Evolutionary conservation across 345 rosid species (phyloP).

Genomic region (thale cress (Arabidopsis thaliana)): DNA sequence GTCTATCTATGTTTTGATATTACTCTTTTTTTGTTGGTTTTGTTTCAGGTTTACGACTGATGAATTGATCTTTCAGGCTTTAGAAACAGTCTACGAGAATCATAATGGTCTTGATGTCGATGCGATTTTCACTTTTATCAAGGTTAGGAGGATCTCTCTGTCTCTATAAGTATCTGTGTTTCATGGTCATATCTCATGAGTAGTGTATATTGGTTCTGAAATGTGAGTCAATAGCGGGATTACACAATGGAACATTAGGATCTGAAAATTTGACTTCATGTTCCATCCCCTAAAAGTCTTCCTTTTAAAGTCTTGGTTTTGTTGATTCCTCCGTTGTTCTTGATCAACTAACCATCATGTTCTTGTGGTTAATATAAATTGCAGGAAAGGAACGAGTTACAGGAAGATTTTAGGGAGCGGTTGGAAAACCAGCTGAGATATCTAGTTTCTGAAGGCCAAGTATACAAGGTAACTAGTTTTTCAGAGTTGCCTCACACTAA

Average conservation of each 20-base stretch:
- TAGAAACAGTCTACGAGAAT: conserved; percentile 46
- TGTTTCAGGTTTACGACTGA: conserved; percentile 45
- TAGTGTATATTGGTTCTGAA: background rate
- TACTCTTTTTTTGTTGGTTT: background rate
- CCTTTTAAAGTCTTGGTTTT: background rate
- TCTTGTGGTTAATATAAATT: conserved; percentile 35
- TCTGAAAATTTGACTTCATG: background rate
- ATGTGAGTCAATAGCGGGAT: background rate
- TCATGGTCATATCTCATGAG: background rate
- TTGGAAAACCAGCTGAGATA: conserved; percentile 57
- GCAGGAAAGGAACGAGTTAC: conserved; percentile 60
- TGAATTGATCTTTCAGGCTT: conserved; percentile 61
- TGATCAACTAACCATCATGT: conserved; percentile 8
- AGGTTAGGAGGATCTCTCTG: conserved; percentile 47
- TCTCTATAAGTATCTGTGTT: background rate
- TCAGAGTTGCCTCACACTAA: background rate
- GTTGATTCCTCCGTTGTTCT: conserved; percentile 22
- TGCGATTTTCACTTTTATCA: conserved; percentile 54
- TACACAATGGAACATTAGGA: background rate
- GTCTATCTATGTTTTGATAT: background rate
- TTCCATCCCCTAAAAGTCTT: background rate
- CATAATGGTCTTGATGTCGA: conserved; percentile 56
- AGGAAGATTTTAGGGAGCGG: conserved; percentile 56
- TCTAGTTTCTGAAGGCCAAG: conserved; percentile 59
- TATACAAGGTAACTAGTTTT: conserved; percentile 59